phyloP scores from a whole-genome alignment of 495 filamentous ascomycete genomes.

The Penicillium paradoxum region DNA sequence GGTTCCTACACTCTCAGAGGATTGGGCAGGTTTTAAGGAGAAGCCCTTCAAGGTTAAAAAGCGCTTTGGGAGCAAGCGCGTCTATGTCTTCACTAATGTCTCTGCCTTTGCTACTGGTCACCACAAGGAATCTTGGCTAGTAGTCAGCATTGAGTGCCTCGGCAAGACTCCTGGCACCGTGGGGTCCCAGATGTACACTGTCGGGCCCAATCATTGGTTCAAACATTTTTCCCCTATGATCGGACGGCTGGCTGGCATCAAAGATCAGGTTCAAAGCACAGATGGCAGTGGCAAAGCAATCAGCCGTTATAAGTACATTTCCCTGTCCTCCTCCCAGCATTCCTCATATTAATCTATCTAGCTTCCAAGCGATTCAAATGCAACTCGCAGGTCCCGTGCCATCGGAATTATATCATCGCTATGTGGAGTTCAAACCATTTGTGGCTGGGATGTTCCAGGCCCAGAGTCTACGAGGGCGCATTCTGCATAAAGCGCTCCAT shows the following conservation, averaged over 20 bases:
- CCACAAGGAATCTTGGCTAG: constrained; percentile 55
- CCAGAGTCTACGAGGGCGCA: constrained; percentile 65
- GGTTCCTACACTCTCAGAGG: constrained; percentile 50
- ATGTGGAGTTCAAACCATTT: constrained; percentile 87
- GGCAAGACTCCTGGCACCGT: constrained; percentile 66
- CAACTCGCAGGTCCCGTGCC: constrained; percentile 83
- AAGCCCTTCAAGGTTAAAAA: constrained; percentile 71
- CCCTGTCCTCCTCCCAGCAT: not conserved
- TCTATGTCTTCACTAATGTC: constrained; percentile 65
- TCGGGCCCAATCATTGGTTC: constrained; percentile 70
- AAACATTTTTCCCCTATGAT: constrained; percentile 88
- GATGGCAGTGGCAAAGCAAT: constrained; percentile 47
- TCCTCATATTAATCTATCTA: no score
- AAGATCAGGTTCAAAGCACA: constrained; percentile 50
- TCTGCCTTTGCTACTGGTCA: constrained; percentile 51
- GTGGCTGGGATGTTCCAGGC: constrained; percentile 84
- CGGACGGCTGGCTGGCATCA: constrained; percentile 72
- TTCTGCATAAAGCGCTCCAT: constrained; percentile 79
- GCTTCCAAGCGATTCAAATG: constrained; percentile 91
- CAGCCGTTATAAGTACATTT: constrained; percentile 63
- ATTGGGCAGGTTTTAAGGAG: constrained; percentile 64
- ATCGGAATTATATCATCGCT: constrained; percentile 73
- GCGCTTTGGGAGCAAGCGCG: constrained; percentile 77
- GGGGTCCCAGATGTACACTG: constrained; percentile 73
- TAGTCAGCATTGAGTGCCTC: constrained; percentile 66